A percentile compares a stretch with the other conserved stretches of the same genome.
phyloP scores from a whole-genome alignment of 805 yeast species.

The Ogataea trehalophila region DNA sequence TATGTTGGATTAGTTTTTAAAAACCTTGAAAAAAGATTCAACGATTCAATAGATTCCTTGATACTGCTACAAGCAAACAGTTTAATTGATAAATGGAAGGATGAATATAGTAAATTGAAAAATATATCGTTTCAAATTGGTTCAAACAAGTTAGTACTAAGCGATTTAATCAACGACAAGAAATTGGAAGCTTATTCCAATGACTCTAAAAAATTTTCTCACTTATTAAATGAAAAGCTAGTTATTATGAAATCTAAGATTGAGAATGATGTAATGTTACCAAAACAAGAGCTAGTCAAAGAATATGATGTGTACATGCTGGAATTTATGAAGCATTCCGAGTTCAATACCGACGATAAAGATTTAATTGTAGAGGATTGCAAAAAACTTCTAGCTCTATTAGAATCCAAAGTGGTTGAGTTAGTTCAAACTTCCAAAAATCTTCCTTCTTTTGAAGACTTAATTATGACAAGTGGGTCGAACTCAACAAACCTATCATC shows the following conservation, averaged over 20 bases:
- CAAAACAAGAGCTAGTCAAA: conserved; percentile 34
- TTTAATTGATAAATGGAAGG: conserved; percentile 39
- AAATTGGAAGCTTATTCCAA: conserved; percentile 30
- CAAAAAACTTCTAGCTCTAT: conserved; percentile 14
- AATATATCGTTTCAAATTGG: conserved; percentile 22
- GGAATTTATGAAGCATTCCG: conserved; percentile 27
- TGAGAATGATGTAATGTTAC: conserved; percentile 32
- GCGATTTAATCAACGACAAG: conserved; percentile 29
- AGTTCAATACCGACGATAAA: conserved; percentile 4
- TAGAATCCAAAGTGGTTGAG: conserved; percentile 21
- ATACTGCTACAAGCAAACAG: conserved; percentile 37
- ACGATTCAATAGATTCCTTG: conserved; percentile 30
- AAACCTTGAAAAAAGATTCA: conserved; percentile 36
- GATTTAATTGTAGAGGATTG: conserved; percentile 15
- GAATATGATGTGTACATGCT: conserved; percentile 38
- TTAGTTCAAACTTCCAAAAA: conserved; percentile 19
- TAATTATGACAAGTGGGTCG: conserved; percentile 26
- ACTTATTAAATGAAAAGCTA: conserved; percentile 15
- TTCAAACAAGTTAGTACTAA: conserved; percentile 21
- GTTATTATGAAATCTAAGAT: conserved; percentile 32
- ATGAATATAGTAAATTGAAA: conserved; percentile 26
- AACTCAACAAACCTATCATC: conserved; percentile 24
- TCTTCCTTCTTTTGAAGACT: conserved; percentile 27
- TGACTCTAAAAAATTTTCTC: conserved; percentile 21
- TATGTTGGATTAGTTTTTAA: conserved; percentile 43